Conservation (phyloP, 805 yeast species). For the Ogataea trehaloabstinens region DNA sequence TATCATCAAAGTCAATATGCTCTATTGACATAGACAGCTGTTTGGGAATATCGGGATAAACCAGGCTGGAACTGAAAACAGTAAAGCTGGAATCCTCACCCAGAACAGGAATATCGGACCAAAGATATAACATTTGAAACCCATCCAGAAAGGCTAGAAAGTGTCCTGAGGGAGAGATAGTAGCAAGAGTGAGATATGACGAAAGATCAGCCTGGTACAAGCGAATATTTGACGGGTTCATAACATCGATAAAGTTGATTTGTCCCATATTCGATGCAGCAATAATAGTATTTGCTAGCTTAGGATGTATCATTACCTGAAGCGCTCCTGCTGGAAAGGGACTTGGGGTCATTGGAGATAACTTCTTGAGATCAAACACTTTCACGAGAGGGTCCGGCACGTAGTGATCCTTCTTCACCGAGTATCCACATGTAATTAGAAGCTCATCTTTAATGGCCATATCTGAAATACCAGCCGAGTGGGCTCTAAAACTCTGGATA, state of each 20-base stretch:
- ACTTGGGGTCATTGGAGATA: conserved; percentile 73
- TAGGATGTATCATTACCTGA: conserved; percentile 82
- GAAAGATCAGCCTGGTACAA: conserved; percentile 65
- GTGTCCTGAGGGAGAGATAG: conserved; percentile 71
- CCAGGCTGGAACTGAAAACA: conserved; percentile 45
- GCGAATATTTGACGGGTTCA: conserved; percentile 66
- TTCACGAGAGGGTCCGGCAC: conserved; percentile 78
- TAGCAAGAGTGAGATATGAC: conserved; percentile 46
- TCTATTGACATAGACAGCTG: conserved; percentile 29
- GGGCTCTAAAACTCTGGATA: conserved; percentile 55
- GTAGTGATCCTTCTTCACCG: conserved; percentile 57
- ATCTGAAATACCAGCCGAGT: conserved; percentile 59
- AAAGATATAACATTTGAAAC: conserved; percentile 58
- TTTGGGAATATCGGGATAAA: conserved; percentile 45
- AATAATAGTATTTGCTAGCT: conserved; percentile 70
- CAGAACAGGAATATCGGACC: conserved; percentile 54
- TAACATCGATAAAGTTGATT: conserved; percentile 79
- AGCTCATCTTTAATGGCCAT: conserved; percentile 64
- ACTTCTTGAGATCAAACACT: conserved; percentile 72
- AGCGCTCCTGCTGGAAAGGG: conserved; percentile 90
- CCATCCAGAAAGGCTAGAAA: conserved; percentile 68
- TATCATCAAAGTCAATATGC: conserved; percentile 39
- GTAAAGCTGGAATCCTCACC: conserved; percentile 35
- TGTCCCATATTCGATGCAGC: conserved; percentile 79
- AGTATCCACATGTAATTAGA: conserved; percentile 78